A percentile compares a stretch with the other conserved stretches of the same genome.
Conservation (phyloP, 176 grass and related monocot species). For the Aegilops bicornis region DNA sequence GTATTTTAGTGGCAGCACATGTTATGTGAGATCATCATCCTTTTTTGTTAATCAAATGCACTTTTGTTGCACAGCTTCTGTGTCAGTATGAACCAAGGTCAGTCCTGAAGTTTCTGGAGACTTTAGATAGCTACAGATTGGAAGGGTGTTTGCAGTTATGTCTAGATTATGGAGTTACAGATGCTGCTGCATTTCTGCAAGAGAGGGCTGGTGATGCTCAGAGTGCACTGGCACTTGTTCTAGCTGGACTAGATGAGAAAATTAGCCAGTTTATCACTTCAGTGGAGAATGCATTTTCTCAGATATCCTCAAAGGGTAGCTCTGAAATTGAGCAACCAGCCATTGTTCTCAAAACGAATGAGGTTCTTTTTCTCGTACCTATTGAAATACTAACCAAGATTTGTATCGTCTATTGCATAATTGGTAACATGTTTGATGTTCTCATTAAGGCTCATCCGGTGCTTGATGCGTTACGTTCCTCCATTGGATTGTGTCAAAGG, state of each 20-base stretch:
- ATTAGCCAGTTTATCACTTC: conserved; percentile 59
- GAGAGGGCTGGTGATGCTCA: conserved; percentile 93
- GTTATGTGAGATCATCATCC: not conserved
- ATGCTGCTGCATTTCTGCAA: conserved; percentile 93
- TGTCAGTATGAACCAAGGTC: conserved; percentile 82
- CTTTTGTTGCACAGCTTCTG: conserved; percentile 60
- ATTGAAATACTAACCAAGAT: conserved; percentile 21
- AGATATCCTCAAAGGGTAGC: conserved; percentile 31
- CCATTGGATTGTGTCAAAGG: conserved; percentile 92
- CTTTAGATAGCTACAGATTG: conserved; percentile 91
- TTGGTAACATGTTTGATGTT: conserved; percentile 31
- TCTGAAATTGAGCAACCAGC: conserved; percentile 38
- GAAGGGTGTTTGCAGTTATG: conserved; percentile 86
- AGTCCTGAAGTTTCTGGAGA: conserved; percentile 89
- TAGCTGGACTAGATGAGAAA: conserved; percentile 76
- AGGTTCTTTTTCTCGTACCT: conserved; percentile 51
- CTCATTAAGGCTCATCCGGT: conserved; percentile 65
- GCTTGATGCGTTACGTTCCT: conserved; percentile 64
- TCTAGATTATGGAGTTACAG: conserved; percentile 79
- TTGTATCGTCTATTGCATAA: conserved; percentile 15
- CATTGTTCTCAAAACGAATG: conserved; percentile 57
- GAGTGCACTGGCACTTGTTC: conserved; percentile 66
- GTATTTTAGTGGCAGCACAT: not conserved
- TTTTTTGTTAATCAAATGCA: conserved; percentile 27
- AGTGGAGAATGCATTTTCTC: conserved; percentile 55